Percentiles rank a stretch among this genome's conserved stretches.
phyloP scores from a whole-genome alignment of 176 grass and related monocot genomes.

The Echinochloa phyllopogon region DNA sequence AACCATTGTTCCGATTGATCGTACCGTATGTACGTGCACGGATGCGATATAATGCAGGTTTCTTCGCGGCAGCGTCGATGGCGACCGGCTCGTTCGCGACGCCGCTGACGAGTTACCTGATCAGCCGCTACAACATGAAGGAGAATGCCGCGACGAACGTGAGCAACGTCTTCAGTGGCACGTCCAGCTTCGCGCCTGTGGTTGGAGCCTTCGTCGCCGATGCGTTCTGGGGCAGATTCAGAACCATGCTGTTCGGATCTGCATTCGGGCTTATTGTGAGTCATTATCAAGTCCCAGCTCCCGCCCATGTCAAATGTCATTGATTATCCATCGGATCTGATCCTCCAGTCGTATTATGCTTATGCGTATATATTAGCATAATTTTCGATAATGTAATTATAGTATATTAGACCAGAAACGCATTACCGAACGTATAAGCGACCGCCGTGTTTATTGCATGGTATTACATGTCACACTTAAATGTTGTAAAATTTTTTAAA shows the following conservation, averaged over 20 bases:
- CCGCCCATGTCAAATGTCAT: too few species aligned
- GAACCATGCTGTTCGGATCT: conserved; percentile 27
- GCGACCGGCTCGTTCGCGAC: not conserved
- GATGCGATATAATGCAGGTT: not conserved
- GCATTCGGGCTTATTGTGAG: conserved; percentile 1
- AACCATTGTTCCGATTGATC: not conserved
- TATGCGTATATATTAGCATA: too few species aligned
- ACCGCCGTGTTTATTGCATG: too few species aligned
- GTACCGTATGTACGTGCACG: too few species aligned
- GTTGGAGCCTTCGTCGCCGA: conserved; percentile 59
- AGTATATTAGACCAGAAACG: too few species aligned
- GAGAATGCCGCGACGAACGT: not conserved
- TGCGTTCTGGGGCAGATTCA: conserved; percentile 51
- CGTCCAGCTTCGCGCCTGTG: conserved; percentile 35
- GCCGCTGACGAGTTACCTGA: conserved; percentile 34
- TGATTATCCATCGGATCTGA: too few species aligned
- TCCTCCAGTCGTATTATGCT: too few species aligned
- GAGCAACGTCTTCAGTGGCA: conserved; percentile 22
- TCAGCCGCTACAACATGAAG: conserved; percentile 46
- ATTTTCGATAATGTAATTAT: too few species aligned
- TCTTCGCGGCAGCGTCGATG: conserved; percentile 3
- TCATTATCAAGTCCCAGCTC: not conserved
- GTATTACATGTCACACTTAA: too few species aligned
- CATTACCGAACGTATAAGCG: too few species aligned
- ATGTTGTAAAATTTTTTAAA: too few species aligned